These are phyloP conservation scores for Monilinia aucupariae DNA, from an alignment of 2,329 filamentous ascomycete genomes.

Conservation along the genomic window DNA sequence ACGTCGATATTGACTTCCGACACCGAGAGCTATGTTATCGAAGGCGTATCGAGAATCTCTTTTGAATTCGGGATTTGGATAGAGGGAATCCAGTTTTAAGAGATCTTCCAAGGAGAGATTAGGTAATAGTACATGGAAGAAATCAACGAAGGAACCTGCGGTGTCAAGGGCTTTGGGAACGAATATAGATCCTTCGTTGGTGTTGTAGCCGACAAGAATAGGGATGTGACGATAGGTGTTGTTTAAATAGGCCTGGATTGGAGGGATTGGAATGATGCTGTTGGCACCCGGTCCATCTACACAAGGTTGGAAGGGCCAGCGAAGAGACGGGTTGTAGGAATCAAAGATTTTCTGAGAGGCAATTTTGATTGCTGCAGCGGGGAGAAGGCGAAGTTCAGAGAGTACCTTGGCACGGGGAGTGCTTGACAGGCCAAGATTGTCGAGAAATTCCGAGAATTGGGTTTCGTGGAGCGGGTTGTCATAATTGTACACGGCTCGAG, in stretches of 20 bases:
- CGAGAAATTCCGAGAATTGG: conserved; percentile 52
- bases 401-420: conserved; percentile 45
- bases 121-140: conserved; percentile 59
- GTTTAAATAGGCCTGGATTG: conserved; percentile 53
- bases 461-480: conserved; percentile 52
- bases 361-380: conserved; percentile 37
- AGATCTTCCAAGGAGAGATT: conserved; percentile 49
- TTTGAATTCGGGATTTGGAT: conserved; percentile 51
- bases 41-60: conserved; percentile 29
- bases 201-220: conserved; percentile 65
- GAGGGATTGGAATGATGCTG: conserved; percentile 51
- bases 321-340: conserved; percentile 41
- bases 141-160: conserved; percentile 49
- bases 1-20: conserved; percentile 52
- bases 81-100: conserved; percentile 50
- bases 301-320: conserved; percentile 65
- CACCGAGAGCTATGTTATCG: conserved; percentile 19
- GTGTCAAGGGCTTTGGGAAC: conserved; percentile 44
- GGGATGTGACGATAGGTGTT: conserved; percentile 51
- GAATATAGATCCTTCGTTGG: conserved; percentile 63
- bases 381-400: conserved; percentile 43
- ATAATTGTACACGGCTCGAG: conserved; percentile 48
- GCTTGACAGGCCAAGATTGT: conserved; percentile 46
- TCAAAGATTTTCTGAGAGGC: conserved; percentile 44
- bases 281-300: conserved; percentile 47